These are phyloP conservation scores for Spathaspora sp. DNA, from an alignment of 1,139 yeast genomes.

Conservation along the genomic window DNA sequence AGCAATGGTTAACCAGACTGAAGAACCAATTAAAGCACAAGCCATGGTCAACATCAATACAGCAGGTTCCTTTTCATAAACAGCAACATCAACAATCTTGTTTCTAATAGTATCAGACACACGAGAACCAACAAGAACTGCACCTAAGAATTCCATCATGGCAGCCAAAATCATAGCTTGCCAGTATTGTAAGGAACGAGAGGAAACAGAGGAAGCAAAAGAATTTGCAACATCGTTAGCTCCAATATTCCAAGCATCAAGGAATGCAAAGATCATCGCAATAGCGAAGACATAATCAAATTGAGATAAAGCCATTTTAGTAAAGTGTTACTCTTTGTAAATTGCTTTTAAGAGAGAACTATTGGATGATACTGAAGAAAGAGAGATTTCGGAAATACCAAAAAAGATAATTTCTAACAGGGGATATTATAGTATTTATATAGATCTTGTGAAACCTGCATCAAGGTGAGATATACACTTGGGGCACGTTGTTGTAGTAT, in stretches of 20 bases:
- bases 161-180: slow-evolving; percentile 75
- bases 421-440: too few relatives aligned
- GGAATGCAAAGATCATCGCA: slow-evolving; percentile 68
- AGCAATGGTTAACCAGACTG: slow-evolving; percentile 68
- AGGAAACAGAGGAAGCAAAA: slow-evolving; percentile 71
- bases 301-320: slow-evolving; percentile 43
- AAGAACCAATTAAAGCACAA: slow-evolving; percentile 75
- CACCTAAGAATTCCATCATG: slow-evolving; percentile 70
- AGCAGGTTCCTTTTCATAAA: slow-evolving; percentile 58
- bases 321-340: not conserved
- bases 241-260: slow-evolving; percentile 83
- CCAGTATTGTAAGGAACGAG: slow-evolving; percentile 67
- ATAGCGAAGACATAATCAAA: slow-evolving; percentile 68
- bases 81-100: slow-evolving; percentile 54
- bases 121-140: slow-evolving; percentile 69
- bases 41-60: slow-evolving; percentile 75
- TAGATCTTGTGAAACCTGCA: too few relatives aligned
- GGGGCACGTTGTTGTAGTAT: slow-evolving; percentile 1
- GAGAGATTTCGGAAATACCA: not conserved
- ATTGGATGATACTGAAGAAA: not conserved
- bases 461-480: too few relatives aligned
- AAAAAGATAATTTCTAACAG: not conserved
- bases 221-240: slow-evolving; percentile 86
- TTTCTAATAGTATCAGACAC: slow-evolving; percentile 69
- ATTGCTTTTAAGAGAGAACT: not conserved